Evolutionary conservation across 352 stramenopile genomes (phyloP).

Genomic region (Phytophthora rubi): DNA sequence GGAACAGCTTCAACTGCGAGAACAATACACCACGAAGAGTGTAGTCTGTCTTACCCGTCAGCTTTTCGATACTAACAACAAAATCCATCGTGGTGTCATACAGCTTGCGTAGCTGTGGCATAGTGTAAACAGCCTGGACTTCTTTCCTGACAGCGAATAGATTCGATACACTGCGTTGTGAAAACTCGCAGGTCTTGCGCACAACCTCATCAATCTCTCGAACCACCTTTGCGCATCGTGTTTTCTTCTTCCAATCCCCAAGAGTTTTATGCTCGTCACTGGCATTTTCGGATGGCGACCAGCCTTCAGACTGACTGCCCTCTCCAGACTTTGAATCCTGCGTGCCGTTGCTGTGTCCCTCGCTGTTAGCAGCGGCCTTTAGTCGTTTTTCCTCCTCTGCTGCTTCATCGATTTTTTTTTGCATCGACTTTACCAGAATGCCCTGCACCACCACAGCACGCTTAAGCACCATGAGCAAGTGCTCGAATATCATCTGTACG

Average conservation of each 20-base stretch:
- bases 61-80: slow-evolving; percentile 91
- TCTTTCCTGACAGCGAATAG: slow-evolving; percentile 89
- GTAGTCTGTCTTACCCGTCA: slow-evolving; percentile 92
- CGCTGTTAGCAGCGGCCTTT: slow-evolving; percentile 18
- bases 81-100: slow-evolving; percentile 95
- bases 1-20: slow-evolving; percentile 94
- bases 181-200: slow-evolving; percentile 87
- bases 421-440: slow-evolving; percentile 73
- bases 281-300: slow-evolving; percentile 50
- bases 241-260: slow-evolving; percentile 83
- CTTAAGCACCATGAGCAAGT: slow-evolving; percentile 83
- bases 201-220: slow-evolving; percentile 87
- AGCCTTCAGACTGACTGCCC: slow-evolving; percentile 25
- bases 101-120: slow-evolving; percentile 94
- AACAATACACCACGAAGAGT: slow-evolving; percentile 93
- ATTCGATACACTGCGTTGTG: slow-evolving; percentile 86
- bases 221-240: slow-evolving; percentile 72
- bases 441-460: slow-evolving; percentile 80
- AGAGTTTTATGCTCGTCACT: slow-evolving; percentile 59
- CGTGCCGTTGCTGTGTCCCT: slow-evolving; percentile 16
- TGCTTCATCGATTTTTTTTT: slow-evolving; percentile 68
- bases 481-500: slow-evolving; percentile 91
- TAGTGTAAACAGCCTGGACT: slow-evolving; percentile 86
- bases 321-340: slow-evolving; percentile 17
- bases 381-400: slow-evolving; percentile 44